phyloP scores from a whole-genome alignment of 2,329 filamentous ascomycete genomes.

The Plectosphaerella cucumerina region DNA sequence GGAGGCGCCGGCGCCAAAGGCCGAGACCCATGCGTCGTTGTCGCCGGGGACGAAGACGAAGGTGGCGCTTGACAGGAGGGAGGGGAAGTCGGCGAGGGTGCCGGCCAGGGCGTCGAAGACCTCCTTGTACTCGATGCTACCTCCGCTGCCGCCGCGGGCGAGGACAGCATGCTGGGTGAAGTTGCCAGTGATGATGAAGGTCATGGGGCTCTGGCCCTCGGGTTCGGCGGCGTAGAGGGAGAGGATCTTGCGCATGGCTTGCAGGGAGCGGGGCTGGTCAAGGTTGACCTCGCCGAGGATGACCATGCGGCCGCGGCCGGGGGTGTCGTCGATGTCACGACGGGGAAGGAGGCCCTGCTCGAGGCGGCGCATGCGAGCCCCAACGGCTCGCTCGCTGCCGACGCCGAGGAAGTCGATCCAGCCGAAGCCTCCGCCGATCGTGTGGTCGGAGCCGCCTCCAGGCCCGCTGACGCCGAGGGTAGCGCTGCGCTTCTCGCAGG shows the following conservation, averaged over 20 bases:
- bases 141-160: conserved; percentile 65
- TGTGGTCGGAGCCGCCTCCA: conserved; percentile 54
- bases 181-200: conserved; percentile 81
- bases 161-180: conserved; percentile 67
- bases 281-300: conserved; percentile 83
- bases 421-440: conserved; percentile 78
- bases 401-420: conserved; percentile 96
- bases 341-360: conserved; percentile 63
- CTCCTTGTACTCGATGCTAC: conserved; percentile 95
- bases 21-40: conserved; percentile 94
- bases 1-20: conserved; percentile 73
- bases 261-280: conserved; percentile 75
- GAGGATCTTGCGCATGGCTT: conserved; percentile 77
- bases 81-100: conserved; percentile 77
- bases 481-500: conserved; percentile 76
- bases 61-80: conserved; percentile 71
- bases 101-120: conserved; percentile 85
- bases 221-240: conserved; percentile 65
- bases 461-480: conserved; percentile 69
- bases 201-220: conserved; percentile 63
- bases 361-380: conserved; percentile 76
- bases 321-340: conserved; percentile 25
- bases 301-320: conserved; percentile 54
- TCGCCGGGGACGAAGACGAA: conserved; percentile 95
- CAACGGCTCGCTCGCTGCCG: conserved; percentile 81